Evolutionary conservation across 1,284 basidiomycete genomes (phyloP).

Genomic region (Trichosporon ovoides): DNA sequence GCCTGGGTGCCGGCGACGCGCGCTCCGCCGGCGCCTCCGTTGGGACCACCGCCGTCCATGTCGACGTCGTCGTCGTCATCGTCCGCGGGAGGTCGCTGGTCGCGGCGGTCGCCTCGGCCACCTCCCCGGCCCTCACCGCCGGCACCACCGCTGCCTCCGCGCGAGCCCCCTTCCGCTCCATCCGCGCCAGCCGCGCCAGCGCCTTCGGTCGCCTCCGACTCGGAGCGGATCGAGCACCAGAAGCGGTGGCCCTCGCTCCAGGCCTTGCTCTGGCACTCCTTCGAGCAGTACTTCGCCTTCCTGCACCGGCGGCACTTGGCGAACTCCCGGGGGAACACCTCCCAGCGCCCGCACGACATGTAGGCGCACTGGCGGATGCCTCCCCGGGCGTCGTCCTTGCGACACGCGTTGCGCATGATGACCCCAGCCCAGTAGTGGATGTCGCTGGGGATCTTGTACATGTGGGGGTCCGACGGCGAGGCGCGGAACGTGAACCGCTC

Average conservation of each 20-base stretch:
- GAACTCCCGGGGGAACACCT: conserved; percentile 87
- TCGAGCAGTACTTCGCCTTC: conserved; percentile 98
- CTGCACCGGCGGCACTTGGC: conserved; percentile 93
- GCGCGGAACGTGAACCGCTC: conserved; percentile 94
- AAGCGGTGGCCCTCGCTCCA: conserved; percentile 95
- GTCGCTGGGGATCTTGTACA: conserved; percentile 73
- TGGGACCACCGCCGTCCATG: conserved; percentile 7
- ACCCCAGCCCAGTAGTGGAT: conserved; percentile 99
- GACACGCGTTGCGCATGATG: conserved; percentile 97
- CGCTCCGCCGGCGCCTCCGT: conserved; percentile 10
- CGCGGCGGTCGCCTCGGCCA: conserved; percentile 11
- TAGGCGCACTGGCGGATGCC: conserved; percentile 97
- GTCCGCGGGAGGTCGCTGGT: conserved; percentile 3
- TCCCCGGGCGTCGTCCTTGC: conserved; percentile 88
- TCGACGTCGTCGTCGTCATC: conserved; percentile 21
- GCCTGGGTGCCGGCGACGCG: conserved; percentile 2
- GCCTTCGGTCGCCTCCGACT: conserved; percentile 24
- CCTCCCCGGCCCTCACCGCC: conserved; percentile 19
- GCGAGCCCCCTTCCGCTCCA: conserved; percentile 11
- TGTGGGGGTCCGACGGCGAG: conserved; percentile 67
- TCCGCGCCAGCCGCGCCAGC: conserved; percentile 2
- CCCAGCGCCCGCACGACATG: conserved; percentile 96
- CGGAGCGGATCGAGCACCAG: conserved; percentile 39
- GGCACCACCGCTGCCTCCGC: conserved; percentile 13
- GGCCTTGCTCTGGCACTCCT: conserved; percentile 93